Evolutionary conservation across 31 red algal species (phyloP).

Genomic region (Bonnemaisonia californica): DNA sequence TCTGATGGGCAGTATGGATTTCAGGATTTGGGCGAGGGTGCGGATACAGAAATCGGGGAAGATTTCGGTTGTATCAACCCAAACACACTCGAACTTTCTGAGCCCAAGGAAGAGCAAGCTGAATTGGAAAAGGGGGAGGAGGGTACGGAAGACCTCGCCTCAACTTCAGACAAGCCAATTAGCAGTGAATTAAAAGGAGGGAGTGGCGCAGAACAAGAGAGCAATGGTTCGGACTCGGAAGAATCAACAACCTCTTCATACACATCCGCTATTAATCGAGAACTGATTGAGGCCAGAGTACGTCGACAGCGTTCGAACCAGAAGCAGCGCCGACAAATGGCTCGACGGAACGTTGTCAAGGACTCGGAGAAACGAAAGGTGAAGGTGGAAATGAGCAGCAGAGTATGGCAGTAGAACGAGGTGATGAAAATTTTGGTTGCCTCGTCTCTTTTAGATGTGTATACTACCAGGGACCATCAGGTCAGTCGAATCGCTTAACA

Average conservation of each 20-base stretch:
- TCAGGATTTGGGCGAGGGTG: slow-evolving; percentile 44
- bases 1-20: slow-evolving; percentile 28
- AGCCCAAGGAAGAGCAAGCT: background rate
- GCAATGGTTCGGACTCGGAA: background rate
- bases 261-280: slow-evolving; percentile 28
- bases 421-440: background rate
- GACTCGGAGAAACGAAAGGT: slow-evolving; percentile 71
- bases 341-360: slow-evolving; percentile 69
- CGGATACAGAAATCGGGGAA: background rate
- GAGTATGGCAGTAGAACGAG: background rate
- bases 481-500: no score
- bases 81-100: background rate
- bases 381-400: slow-evolving; percentile 45
- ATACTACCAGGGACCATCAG: no score
- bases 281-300: slow-evolving; percentile 60
- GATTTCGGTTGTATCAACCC: slow-evolving; percentile 2
- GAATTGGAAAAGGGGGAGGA: background rate
- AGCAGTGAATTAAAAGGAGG: background rate
- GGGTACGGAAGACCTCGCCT: background rate
- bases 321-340: slow-evolving; percentile 33
- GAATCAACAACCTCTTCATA: background rate
- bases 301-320: slow-evolving; percentile 59
- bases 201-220: background rate
- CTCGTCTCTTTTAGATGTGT: background rate
- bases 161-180: no score